Evolutionary conservation across 768 basidiomycete species (phyloP).

Genomic region (Suillus brevipes): DNA sequence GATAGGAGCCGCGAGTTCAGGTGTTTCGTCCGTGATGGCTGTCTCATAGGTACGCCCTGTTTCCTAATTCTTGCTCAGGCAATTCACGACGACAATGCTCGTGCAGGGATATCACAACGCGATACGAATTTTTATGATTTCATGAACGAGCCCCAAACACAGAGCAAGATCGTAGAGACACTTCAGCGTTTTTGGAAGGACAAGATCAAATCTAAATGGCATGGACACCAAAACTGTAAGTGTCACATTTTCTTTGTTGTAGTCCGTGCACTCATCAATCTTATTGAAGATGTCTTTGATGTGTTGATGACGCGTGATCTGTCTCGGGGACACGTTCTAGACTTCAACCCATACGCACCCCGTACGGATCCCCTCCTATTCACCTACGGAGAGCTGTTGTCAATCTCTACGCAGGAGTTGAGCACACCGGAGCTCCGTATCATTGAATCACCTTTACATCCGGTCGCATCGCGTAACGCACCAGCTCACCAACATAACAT

Average conservation of each 20-base stretch:
- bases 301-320: constrained; percentile 83
- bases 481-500: constrained; percentile 86
- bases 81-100: neutral
- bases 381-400: constrained; percentile 71
- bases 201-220: constrained; percentile 63
- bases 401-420: constrained; percentile 28
- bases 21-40: constrained; percentile 81
- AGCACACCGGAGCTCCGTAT: constrained; percentile 52
- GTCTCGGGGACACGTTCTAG: constrained; percentile 74
- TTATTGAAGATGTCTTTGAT: constrained; percentile 73
- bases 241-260: constrained; percentile 5
- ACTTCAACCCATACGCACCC: constrained; percentile 87
- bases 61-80: neutral
- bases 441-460: constrained; percentile 76
- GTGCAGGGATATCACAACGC: constrained; percentile 78
- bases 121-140: constrained; percentile 90
- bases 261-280: neutral
- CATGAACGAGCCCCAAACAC: constrained; percentile 62
- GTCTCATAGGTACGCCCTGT: constrained; percentile 63
- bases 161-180: constrained; percentile 49
- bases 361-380: constrained; percentile 90
- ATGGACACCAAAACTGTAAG: constrained; percentile 64
- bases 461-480: constrained; percentile 61
- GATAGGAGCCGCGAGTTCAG: constrained; percentile 84
- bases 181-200: constrained; percentile 67